Evolutionary conservation across 495 filamentous ascomycete genomes (phyloP), one percentile per base, ranked within the genome.

Genomic region (Sabuloglossum arenarium): DNA sequence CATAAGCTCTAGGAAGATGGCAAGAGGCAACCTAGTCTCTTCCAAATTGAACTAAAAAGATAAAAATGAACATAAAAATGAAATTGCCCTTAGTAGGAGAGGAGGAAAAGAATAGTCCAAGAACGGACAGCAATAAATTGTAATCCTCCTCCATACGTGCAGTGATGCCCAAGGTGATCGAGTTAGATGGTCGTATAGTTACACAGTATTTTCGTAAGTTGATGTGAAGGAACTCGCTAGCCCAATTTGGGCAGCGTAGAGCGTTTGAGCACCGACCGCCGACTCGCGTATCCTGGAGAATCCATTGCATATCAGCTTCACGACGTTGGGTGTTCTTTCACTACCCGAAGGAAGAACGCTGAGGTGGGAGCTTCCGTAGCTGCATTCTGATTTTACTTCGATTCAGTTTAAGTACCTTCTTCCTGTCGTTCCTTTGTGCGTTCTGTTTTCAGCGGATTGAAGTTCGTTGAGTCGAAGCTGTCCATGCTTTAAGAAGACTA

Each of bases 1-100:
- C 84, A 77, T 98, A 90, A 83, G 43, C 11, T 57, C 12, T 34
- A 55, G 28, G 39, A 51, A 12, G 47, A 28, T 29, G 21, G 16
- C 42, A 46, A 14, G 5, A 1, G 47, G 28, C 1, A 19, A 23
- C 23, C 23, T 27, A 3, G n/a, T 27, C 23, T 51, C 47, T 30
- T 51, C 23, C 47, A 27, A 5, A 24, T 49, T 49, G 34, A 39
- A 39, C 14, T 39, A 16, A 21, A n/a, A n/a, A 43, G 10, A 21
- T 43, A 43, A 43, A 43, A 21, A 43, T 23, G 19, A n/a, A n/a
- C n/a, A n/a, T n/a, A n/a, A n/a, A 21, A 43, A 43, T 12, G 1
- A 43, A n/a, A 43, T 21, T 43, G 39, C 19, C 12, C 16, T 43
- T 23, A 23, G 39, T 43, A 43, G 39, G 21, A n/a, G 39, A 43